Evolutionary conservation across 768 basidiomycete species (phyloP).

Genomic region (Paxillus rubicundulus): DNA sequence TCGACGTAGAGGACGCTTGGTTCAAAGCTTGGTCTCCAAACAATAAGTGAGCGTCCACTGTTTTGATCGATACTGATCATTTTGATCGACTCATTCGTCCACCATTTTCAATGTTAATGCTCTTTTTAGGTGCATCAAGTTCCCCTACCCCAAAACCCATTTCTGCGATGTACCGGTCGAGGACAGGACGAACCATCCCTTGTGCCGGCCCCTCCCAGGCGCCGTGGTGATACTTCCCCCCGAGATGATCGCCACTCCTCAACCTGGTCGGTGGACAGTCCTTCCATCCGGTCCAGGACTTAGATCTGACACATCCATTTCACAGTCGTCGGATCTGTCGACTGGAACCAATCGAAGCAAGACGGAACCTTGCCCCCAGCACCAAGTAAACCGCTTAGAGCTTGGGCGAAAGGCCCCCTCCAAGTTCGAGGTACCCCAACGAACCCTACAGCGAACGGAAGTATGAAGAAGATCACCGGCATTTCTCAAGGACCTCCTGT

Average conservation of each 20-base stretch:
- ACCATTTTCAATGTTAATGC: neutral
- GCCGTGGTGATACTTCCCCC: slow-evolving; percentile 25
- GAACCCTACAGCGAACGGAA: slow-evolving; percentile 21
- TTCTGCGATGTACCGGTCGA: slow-evolving; percentile 40
- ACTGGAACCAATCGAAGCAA: slow-evolving; percentile 23
- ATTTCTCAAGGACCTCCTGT: slow-evolving; percentile 5
- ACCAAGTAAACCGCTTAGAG: slow-evolving; percentile 6
- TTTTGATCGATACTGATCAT: neutral
- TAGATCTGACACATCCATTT: neutral
- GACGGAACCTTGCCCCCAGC: neutral
- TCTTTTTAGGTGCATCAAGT: slow-evolving; percentile 27
- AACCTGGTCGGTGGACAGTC: slow-evolving; percentile 29
- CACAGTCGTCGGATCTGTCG: slow-evolving; percentile 29
- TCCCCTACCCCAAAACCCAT: slow-evolving; percentile 40
- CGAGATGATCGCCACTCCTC: slow-evolving; percentile 20
- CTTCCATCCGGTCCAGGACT: neutral
- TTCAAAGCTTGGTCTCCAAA: slow-evolving; percentile 31
- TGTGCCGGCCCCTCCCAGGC: slow-evolving; percentile 47
- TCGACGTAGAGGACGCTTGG: slow-evolving; percentile 43
- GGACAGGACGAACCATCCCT: slow-evolving; percentile 35
- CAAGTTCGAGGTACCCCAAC: slow-evolving; percentile 5
- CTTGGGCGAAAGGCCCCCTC: slow-evolving; percentile 19
- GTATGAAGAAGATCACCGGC: slow-evolving; percentile 11
- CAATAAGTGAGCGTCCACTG: slow-evolving; percentile 19
- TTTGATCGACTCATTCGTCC: neutral